phyloP scores from a whole-genome alignment of 345 rosid genomes.

The Passiflora organensis region DNA sequence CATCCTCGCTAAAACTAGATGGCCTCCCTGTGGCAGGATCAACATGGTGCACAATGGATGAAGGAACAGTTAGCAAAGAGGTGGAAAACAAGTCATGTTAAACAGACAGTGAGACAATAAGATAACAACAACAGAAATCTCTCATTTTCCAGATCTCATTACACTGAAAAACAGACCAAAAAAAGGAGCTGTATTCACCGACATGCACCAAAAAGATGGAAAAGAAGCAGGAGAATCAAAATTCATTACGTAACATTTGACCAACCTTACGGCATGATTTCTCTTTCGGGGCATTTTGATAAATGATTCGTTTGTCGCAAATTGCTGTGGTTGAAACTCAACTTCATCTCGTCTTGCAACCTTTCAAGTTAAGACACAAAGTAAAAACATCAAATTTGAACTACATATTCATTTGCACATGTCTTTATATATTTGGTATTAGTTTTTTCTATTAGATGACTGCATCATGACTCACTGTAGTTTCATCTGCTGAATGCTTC shows the following conservation, averaged over 20 bases:
- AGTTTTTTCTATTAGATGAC: neutral
- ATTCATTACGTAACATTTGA: slow-evolving; percentile 9
- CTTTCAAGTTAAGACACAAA: slow-evolving; percentile 33
- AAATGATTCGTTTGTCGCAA: slow-evolving; percentile 34
- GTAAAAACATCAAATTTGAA: slow-evolving; percentile 12
- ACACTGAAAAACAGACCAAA: neutral
- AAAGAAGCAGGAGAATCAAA: too few relatives aligned
- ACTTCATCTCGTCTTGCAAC: slow-evolving; percentile 34
- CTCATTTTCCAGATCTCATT: neutral
- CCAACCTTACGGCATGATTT: slow-evolving; percentile 48
- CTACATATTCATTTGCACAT: neutral
- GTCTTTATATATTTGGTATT: too few relatives aligned
- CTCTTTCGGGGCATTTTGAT: slow-evolving; percentile 25
- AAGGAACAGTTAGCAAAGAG: neutral
- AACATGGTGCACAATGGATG: slow-evolving; percentile 17
- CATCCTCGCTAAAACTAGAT: slow-evolving; percentile 66
- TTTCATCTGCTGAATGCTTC: slow-evolving; percentile 32
- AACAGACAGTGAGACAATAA: neutral
- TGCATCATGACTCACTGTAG: slow-evolving; percentile 35
- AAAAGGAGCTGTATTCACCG: neutral
- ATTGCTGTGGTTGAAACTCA: slow-evolving; percentile 38
- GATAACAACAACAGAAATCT: neutral
- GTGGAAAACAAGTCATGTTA: too few relatives aligned
- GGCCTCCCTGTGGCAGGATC: slow-evolving; percentile 44
- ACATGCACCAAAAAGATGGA: too few relatives aligned